A percentile compares a stretch with the other conserved stretches of the same genome.
Conservation (phyloP, 306 rosid species). For the Dryas octopetala region DNA sequence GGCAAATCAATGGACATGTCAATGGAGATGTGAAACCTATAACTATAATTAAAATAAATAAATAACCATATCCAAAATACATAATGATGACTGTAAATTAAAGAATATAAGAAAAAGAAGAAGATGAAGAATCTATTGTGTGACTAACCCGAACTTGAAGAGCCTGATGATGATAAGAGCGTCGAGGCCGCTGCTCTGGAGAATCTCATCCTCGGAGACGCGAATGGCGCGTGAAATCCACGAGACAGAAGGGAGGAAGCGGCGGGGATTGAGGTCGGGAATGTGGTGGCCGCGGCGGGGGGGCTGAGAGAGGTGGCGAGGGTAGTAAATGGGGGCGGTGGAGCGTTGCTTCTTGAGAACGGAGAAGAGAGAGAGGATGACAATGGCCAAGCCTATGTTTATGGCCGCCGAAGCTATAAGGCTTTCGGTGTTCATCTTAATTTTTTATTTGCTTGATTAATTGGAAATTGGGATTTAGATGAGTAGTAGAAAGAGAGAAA, state of each 20-base stretch:
- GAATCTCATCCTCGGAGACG: conserved; percentile 61
- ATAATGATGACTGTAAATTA: too few species aligned
- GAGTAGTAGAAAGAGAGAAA: background rate
- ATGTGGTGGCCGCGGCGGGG: conserved; percentile 18
- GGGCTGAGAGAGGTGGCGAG: conserved; percentile 55
- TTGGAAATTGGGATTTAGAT: background rate
- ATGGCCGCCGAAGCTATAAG: conserved; percentile 78
- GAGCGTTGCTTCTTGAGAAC: conserved; percentile 75
- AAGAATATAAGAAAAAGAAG: too few species aligned
- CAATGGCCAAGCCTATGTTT: conserved; percentile 73
- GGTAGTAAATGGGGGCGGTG: conserved; percentile 62
- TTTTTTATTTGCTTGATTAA: background rate
- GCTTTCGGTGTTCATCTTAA: conserved; percentile 57
- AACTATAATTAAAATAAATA: background rate
- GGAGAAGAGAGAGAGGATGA: conserved; percentile 71
- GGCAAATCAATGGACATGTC: background rate
- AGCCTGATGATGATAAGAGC: conserved; percentile 76
- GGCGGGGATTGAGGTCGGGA: conserved; percentile 26
- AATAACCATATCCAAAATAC: background rate
- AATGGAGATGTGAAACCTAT: too few species aligned
- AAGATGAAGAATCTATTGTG: background rate
- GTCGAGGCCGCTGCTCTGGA: conserved; percentile 65
- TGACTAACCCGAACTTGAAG: conserved; percentile 73
- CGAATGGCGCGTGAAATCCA: conserved; percentile 65
- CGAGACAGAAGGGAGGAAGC: conserved; percentile 61